A percentile compares a stretch with the other conserved stretches of the same genome.
These are phyloP conservation scores for Penicillium sclerotigenum DNA, from an alignment of 2,329 filamentous ascomycete genomes.

Conservation along the genomic window DNA sequence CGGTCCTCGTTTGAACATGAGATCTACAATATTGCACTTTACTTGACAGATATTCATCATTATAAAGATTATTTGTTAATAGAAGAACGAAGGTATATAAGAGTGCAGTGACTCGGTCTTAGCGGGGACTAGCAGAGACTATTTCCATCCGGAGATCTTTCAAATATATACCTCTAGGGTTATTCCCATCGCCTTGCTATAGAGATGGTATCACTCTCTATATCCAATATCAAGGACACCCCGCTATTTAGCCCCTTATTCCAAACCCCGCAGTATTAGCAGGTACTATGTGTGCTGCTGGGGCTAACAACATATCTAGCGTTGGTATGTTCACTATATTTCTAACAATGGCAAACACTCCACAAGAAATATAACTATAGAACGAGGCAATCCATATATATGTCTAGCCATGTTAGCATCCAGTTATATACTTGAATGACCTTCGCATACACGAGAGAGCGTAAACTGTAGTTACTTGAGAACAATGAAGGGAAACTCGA, in stretches of 20 bases:
- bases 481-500: conserved; percentile 55
- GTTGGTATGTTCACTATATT: conserved; percentile 26
- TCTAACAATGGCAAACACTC: conserved; percentile 33
- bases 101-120: not conserved
- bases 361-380: conserved; percentile 39
- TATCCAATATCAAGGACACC: not conserved
- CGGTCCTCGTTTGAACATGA: not conserved
- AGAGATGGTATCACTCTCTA: not conserved
- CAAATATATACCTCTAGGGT: not conserved
- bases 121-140: not conserved
- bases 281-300: conserved; percentile 8
- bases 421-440: not conserved
- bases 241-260: not conserved
- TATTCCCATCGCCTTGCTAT: not conserved
- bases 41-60: not conserved
- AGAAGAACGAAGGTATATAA: not conserved
- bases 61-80: not conserved
- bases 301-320: conserved; percentile 20
- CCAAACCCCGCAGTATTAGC: not conserved
- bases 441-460: conserved; percentile 50
- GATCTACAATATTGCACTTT: not conserved
- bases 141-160: not conserved
- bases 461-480: conserved; percentile 56
- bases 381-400: conserved; percentile 48
- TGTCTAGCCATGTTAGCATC: conserved; percentile 36